phyloP scores from a whole-genome alignment of 1,284 basidiomycete genomes.

The Cutaneotrichosporon sp. region DNA sequence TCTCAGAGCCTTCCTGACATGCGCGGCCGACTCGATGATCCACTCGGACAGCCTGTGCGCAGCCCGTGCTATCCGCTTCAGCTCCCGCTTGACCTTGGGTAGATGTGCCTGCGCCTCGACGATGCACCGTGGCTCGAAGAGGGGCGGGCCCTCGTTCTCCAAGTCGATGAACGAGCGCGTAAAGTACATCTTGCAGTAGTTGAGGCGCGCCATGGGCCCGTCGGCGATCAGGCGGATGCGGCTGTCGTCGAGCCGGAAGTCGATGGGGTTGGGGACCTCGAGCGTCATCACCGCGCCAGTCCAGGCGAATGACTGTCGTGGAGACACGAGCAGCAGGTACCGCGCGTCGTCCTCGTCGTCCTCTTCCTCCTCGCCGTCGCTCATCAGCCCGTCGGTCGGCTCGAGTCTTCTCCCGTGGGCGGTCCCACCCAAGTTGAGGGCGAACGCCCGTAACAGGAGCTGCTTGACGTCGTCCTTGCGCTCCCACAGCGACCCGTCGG shows the following conservation, averaged over 20 bases:
- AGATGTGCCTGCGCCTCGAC: conserved; percentile 90
- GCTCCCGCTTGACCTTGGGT: conserved; percentile 81
- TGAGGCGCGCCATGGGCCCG: conserved; percentile 75
- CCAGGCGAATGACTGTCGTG: conserved; percentile 88
- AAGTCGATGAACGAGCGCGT: conserved; percentile 62
- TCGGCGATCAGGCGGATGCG: conserved; percentile 84
- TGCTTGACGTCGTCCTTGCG: conserved; percentile 78
- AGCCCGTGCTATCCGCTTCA: conserved; percentile 85
- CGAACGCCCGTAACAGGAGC: conserved; percentile 83
- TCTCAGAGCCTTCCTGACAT: conserved; percentile 68
- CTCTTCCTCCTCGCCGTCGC: conserved; percentile 56
- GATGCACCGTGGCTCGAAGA: conserved; percentile 55
- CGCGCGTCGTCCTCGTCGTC: conserved; percentile 54
- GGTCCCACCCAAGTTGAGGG: conserved; percentile 28
- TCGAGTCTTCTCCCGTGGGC: conserved; percentile 34
- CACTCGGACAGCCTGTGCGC: conserved; percentile 89
- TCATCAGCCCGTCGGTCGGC: conserved; percentile 58
- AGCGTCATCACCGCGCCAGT: conserved; percentile 78
- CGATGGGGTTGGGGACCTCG: conserved; percentile 61
- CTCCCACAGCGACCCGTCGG: conserved; percentile 77
- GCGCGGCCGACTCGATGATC: conserved; percentile 85
- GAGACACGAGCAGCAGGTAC: conserved; percentile 86
- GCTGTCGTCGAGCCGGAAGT: conserved; percentile 78
- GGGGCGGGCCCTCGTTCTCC: conserved; percentile 40
- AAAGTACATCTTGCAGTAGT: conserved; percentile 77